A percentile compares a stretch with the other conserved stretches of the same genome.
Conservation (phyloP, 345 rosid species). For the Populus nigra region DNA sequence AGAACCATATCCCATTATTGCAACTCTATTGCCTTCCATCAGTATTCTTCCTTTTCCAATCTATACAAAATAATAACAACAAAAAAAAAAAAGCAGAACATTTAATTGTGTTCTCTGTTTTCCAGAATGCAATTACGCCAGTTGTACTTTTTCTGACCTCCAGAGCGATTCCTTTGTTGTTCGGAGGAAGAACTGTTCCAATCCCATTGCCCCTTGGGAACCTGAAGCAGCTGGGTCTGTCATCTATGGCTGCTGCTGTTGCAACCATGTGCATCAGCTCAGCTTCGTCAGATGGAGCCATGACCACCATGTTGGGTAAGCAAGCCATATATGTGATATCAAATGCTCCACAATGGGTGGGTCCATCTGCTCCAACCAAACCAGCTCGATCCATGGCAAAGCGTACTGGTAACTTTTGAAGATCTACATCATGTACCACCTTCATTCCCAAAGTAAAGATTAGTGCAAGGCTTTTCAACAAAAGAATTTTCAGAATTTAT, state of each 20-base stretch:
- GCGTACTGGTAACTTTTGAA: conserved; percentile 67
- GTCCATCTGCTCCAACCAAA: conserved; percentile 79
- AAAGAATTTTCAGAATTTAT: background rate
- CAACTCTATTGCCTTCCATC: conserved; percentile 67
- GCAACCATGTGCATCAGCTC: conserved; percentile 82
- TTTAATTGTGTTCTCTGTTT: conserved; percentile 5
- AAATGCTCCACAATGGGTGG: conserved; percentile 78
- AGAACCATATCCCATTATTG: conserved; percentile 75
- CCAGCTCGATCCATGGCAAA: conserved; percentile 73
- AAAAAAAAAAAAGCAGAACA: background rate
- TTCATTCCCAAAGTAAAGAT: conserved; percentile 17
- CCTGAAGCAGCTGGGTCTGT: conserved; percentile 81
- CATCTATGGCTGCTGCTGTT: conserved; percentile 70
- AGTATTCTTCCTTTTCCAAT: conserved; percentile 81
- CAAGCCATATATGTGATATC: conserved; percentile 71
- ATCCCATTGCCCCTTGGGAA: conserved; percentile 75
- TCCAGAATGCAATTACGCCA: background rate
- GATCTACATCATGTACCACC: conserved; percentile 81
- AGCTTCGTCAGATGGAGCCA: conserved; percentile 80
- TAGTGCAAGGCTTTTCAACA: background rate
- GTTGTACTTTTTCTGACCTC: conserved; percentile 38
- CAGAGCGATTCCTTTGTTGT: conserved; percentile 56
- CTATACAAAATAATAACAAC: conserved; percentile 29
- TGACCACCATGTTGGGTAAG: conserved; percentile 81
- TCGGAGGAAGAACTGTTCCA: conserved; percentile 51